Percentiles rank a stretch among this genome's conserved stretches.
Evolutionary conservation across 208 protist genomes (phyloP).

Genomic region (Baffinella frigidus): DNA sequence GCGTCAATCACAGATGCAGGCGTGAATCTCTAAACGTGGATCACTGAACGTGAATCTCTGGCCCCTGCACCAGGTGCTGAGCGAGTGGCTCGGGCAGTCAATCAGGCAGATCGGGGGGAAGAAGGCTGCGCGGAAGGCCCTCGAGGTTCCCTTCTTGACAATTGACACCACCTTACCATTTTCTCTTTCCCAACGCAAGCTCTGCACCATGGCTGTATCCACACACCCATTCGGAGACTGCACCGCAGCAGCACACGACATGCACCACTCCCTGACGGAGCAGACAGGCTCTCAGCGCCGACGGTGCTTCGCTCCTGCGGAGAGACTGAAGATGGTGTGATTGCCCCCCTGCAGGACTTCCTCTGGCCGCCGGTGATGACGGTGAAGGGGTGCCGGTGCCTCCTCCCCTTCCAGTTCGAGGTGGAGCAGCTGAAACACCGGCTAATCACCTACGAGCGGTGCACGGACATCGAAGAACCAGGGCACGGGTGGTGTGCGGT

Average conservation of each 20-base stretch:
- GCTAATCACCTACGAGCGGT: slow-evolving; percentile 12
- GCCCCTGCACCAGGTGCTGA: not conserved
- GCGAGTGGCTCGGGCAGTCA: slow-evolving; percentile 35
- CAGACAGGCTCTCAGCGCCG: too few species aligned
- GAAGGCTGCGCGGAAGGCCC: not conserved
- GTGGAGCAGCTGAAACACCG: slow-evolving; percentile 5
- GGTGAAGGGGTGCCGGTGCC: slow-evolving; percentile 18
- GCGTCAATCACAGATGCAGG: too few species aligned
- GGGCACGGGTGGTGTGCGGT: slow-evolving; percentile 38
- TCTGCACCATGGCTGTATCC: too few species aligned
- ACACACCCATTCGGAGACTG: too few species aligned
- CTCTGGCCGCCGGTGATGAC: slow-evolving; percentile 28
- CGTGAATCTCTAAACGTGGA: too few species aligned
- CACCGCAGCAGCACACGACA: too few species aligned
- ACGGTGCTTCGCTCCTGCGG: too few species aligned
- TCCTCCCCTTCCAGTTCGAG: slow-evolving; percentile 40
- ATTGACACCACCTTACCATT: not conserved
- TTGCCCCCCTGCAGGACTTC: not conserved
- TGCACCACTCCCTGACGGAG: too few species aligned
- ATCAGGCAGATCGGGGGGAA: slow-evolving; percentile 55
- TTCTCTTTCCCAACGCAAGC: too few species aligned
- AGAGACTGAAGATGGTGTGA: too few species aligned
- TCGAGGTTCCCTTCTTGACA: not conserved
- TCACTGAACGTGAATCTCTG: too few species aligned
- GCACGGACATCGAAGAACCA: slow-evolving; percentile 20